Base-by-base conservation (phyloP, 768 basidiomycete genomes). In the Suillus tomentosus region DNA sequence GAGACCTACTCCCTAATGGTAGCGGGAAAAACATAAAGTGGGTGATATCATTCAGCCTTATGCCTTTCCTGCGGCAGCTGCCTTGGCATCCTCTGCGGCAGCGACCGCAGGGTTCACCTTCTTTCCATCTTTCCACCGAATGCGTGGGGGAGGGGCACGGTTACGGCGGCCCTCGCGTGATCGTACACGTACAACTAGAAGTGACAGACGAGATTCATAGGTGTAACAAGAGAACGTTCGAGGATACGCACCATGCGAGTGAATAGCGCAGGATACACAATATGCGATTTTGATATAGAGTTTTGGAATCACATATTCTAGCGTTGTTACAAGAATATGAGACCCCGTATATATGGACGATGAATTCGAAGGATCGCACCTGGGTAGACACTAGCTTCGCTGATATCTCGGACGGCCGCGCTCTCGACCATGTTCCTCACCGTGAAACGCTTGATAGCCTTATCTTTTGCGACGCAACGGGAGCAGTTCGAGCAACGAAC, bases 391-490 rank as follows among this genome's bases (percentile, higher is more conserved):
- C 89, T 91, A 48, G 96, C 95, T 73, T 99, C 97, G 76, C 90
- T 93, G 77, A 99, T 92, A 83, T 99, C 97, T 68, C 96, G 86
- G 71, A 98, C 94, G 62, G 96, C 96, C 53, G 97, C 97, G 75
- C 93, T 93, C 87, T 99, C 96, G 64, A 99, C 95, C 94, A 99
- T 99, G 88, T 99, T 99, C 81, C 95, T 89, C 75, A 99, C 96
- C 45, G 96, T 97, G 87, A 96, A 96, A 60, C 97, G 87, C 84
- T 97, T 97, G 90, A 99, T 97, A 70, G 96, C 96, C 87, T 99
- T 99, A 85, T 99, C 96, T 86, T 99, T 99, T 71, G 85, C 90
- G 64, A 97, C 95, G 78, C 94, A 95, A 71, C 97, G 92, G 75
- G 94, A 94, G 87, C 97, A 99, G 89, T 99, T 99, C 70, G 95